phyloP scores from a whole-genome alignment of 768 basidiomycete species.

The Rhodotorula babjevae region DNA sequence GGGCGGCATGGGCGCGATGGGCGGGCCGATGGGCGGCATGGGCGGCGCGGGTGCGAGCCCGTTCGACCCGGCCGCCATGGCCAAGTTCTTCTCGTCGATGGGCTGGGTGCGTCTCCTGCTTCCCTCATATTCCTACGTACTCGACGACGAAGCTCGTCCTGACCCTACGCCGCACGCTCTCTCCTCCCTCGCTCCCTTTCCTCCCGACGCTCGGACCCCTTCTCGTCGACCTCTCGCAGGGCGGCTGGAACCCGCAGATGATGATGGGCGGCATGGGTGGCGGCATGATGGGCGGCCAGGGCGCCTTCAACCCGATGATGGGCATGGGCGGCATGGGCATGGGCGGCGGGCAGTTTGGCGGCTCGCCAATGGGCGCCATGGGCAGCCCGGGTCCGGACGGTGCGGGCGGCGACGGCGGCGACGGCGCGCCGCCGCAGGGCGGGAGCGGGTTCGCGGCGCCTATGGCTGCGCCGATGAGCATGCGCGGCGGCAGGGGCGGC shows the following conservation, averaged over 20 bases:
- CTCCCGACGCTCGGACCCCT: constrained; percentile 2
- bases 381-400: constrained; percentile 36
- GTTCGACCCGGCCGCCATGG: constrained; percentile 89
- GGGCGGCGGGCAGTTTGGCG: constrained; percentile 37
- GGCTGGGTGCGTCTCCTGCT: constrained; percentile 43
- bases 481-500: constrained; percentile 42
- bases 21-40: neutral
- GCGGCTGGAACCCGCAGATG: constrained; percentile 46
- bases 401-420: constrained; percentile 1
- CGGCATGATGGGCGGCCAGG: no score
- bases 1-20: constrained; percentile 11
- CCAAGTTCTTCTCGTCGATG: constrained; percentile 91
- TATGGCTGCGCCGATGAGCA: constrained; percentile 27
- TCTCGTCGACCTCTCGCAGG: constrained; percentile 34
- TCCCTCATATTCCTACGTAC: no score
- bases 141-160: neutral
- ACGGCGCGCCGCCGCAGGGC: neutral
- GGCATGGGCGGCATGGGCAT: constrained; percentile 43
- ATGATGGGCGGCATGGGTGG: constrained; percentile 40
- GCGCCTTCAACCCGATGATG: constrained; percentile 1
- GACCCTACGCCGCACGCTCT: neutral
- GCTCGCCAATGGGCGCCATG: constrained; percentile 26
- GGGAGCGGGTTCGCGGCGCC: constrained; percentile 29
- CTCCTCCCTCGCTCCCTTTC: no score
- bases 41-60: constrained; percentile 49